Base-by-base conservation (phyloP, 352 stramenopile genomes). In the Aphanomyces euteiches region DNA sequence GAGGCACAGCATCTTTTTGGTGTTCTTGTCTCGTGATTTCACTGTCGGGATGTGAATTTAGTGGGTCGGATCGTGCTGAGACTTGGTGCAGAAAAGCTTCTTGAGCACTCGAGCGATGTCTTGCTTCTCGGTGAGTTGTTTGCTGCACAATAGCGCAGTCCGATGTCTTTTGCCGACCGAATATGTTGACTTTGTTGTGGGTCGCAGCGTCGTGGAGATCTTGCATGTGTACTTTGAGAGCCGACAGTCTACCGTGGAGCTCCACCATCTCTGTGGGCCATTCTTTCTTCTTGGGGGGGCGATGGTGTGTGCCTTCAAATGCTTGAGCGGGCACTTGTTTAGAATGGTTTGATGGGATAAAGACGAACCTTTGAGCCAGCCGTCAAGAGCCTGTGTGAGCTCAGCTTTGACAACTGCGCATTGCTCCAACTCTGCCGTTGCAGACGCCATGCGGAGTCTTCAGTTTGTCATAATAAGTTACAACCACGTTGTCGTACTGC, bases 141-240 rank as follows among this genome's bases (percentile, higher is more conserved):
- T 17, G 50, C 15, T 17, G 17, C 13, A 12, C 17, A 21, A 58
- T 3, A 2, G 50, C 36, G 17, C 43, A 2, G 3, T 58, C 21
- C 50, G 50, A 12, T 19, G 50, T 7, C 7, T 58, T 58, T 36
- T 19, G 39, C 28, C 19, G 54, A 37, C 54, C 54, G 43, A 61
- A 61, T 17, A 61, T 61, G 54, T 40, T 61, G 54, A 37, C 34
- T 39, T 37, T 61, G 54, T 61, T 37, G 54, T 61, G 54, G 21
- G 13, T 37, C 10, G 3, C 54, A 37, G 54, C 54, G 21, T 61
- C 54, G 54, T 61, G 54, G 6, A 61, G 21, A 37, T 61, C 54
- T 40, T 61, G 54, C 54, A 61, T 61, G 54, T 61, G 54, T 5
- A 61, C 54, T 61, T 43, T 61, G 7, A 61, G 36, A 28, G 54